These are phyloP conservation scores for Berkeleyomyces basicola DNA, from an alignment of 2,329 filamentous ascomycete genomes.

Conservation along the genomic window DNA sequence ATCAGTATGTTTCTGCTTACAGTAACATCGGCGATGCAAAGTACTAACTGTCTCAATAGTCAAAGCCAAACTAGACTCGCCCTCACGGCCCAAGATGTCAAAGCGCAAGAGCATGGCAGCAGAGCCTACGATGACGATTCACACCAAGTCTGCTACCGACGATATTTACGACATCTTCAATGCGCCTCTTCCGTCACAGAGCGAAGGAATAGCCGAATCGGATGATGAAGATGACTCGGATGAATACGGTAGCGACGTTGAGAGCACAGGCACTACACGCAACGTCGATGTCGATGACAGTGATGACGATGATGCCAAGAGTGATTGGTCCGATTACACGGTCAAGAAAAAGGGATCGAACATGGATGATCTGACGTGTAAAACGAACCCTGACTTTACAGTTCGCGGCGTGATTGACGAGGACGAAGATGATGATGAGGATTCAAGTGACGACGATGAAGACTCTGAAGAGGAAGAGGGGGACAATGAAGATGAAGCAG, in stretches of 20 bases:
- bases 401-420: conserved; percentile 19
- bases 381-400: conserved; percentile 31
- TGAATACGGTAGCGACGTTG: conserved; percentile 70
- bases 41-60: conserved; percentile 33
- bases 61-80: conserved; percentile 84
- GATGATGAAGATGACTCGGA: conserved; percentile 25
- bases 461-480: conserved; percentile 19
- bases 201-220: conserved; percentile 16
- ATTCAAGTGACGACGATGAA: not conserved
- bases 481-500: not conserved
- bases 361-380: conserved; percentile 25
- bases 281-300: conserved; percentile 31
- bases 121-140: conserved; percentile 96
- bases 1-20: conserved; percentile 47
- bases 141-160: conserved; percentile 86
- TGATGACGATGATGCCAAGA: conserved; percentile 41
- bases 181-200: conserved; percentile 44
- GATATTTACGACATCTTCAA: conserved; percentile 98
- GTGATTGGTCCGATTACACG: conserved; percentile 80
- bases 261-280: conserved; percentile 66
- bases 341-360: conserved; percentile 34
- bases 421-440: conserved; percentile 22
- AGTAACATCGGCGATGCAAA: not conserved
- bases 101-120: conserved; percentile 41
- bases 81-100: conserved; percentile 66